A percentile compares a stretch with the other conserved stretches of the same genome.
These are phyloP conservation scores for Apiospora koreana DNA, from an alignment of 2,329 filamentous ascomycete species.

Conservation along the genomic window DNA sequence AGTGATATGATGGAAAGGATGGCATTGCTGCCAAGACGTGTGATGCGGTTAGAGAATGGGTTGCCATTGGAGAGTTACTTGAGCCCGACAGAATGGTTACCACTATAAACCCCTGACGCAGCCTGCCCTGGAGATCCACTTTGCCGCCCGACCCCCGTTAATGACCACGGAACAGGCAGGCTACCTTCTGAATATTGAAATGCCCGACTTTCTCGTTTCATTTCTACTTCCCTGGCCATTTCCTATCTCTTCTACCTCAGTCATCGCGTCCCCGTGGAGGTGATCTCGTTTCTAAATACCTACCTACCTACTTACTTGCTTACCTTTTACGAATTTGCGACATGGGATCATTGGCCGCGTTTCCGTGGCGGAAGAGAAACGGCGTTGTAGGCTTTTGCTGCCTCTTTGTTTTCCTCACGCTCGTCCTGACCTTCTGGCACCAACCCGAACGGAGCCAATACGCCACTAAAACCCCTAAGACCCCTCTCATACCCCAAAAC, in stretches of 20 bases:
- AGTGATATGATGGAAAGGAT: too few relatives aligned
- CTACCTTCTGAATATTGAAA: background rate
- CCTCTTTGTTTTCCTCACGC: background rate
- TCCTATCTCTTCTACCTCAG: background rate
- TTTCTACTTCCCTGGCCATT: background rate
- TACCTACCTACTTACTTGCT: too few relatives aligned
- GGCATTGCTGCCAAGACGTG: background rate
- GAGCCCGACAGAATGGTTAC: background rate
- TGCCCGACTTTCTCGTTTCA: background rate
- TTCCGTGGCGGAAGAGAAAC: background rate
- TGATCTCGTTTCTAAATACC: too few relatives aligned
- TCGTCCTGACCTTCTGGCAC: background rate
- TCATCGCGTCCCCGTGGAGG: too few relatives aligned
- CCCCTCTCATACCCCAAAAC: conserved; percentile 21
- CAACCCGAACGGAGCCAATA: background rate
- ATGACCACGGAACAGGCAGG: too few relatives aligned
- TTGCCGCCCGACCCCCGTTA: background rate
- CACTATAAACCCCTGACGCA: too few relatives aligned
- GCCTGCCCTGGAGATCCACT: too few relatives aligned
- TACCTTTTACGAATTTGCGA: background rate
- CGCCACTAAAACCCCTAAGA: background rate
- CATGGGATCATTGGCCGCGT: background rate
- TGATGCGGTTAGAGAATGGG: background rate
- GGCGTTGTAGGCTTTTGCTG: background rate
- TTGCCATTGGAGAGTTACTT: background rate